Evolutionary conservation across 208 protist species (phyloP).

Genomic region (Leishmania tropica): DNA sequence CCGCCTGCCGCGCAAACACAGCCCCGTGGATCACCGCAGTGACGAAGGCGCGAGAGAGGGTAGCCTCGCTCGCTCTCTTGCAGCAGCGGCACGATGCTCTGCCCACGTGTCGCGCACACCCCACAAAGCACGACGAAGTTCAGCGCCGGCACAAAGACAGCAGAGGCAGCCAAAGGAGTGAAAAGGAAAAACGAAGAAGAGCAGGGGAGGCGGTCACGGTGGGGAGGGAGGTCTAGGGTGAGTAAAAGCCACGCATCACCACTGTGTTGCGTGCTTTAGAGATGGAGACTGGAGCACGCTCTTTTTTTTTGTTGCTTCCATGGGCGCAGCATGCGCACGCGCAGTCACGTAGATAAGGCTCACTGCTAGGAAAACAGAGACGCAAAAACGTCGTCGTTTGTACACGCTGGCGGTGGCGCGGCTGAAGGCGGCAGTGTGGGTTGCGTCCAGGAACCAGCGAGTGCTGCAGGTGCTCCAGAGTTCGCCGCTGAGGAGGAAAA

Average conservation of each 20-base stretch:
- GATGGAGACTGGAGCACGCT: not conserved
- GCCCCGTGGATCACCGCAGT: not conserved
- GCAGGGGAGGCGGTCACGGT: not conserved
- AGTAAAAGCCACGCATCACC: not conserved
- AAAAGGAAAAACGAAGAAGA: not conserved
- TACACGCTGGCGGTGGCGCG: not conserved
- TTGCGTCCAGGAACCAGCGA: not conserved
- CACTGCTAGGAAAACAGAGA: conserved; percentile 4
- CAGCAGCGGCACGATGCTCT: not conserved
- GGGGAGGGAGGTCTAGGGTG: not conserved
- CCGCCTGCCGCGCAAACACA: not conserved
- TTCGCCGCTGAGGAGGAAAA: not conserved
- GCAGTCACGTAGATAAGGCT: not conserved
- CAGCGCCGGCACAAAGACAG: not conserved
- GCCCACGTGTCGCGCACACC: not conserved
- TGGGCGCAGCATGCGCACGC: no score
- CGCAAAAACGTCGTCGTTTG: not conserved
- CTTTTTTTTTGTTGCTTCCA: not conserved
- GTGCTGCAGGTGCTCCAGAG: conserved; percentile 1
- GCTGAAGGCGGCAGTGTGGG: not conserved
- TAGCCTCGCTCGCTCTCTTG: not conserved
- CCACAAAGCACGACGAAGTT: not conserved
- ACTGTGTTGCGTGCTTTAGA: not conserved
- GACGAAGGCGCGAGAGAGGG: not conserved
- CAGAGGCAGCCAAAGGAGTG: not conserved